Evolutionary conservation across 495 filamentous ascomycete genomes (phyloP).

Genomic region (Xanthoparmelia taractica): DNA sequence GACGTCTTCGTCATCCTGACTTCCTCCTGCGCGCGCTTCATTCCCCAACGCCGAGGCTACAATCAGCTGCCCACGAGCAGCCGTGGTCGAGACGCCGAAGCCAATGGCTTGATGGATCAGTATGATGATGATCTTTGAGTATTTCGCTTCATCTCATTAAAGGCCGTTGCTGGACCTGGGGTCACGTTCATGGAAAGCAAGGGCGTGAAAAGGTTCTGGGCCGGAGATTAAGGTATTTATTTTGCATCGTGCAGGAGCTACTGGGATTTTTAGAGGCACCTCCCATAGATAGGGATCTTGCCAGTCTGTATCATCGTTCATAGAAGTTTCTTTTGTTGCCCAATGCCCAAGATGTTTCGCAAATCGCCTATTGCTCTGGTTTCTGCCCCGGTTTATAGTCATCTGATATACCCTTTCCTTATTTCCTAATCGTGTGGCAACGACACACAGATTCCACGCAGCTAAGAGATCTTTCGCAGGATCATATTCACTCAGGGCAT

Average conservation of each 20-base stretch:
- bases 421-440: not conserved
- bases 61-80: slow-evolving; percentile 24
- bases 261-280: not conserved
- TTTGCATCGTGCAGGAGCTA: slow-evolving; percentile 1
- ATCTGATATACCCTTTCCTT: not conserved
- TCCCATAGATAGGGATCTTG: not conserved
- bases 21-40: slow-evolving; percentile 62
- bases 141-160: not conserved
- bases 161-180: not conserved
- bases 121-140: slow-evolving; percentile 69
- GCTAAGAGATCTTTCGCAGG: not conserved
- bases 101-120: slow-evolving; percentile 71
- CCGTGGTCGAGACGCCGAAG: slow-evolving; percentile 21
- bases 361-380: not conserved
- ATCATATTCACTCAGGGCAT: not conserved
- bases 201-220: not conserved
- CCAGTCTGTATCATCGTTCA: not conserved
- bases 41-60: slow-evolving; percentile 40
- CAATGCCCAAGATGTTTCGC: not conserved
- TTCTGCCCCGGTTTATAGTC: not conserved
- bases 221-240: not conserved
- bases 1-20: slow-evolving; percentile 75
- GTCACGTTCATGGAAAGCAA: not conserved
- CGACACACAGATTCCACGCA: not conserved
- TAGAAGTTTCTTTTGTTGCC: slow-evolving; percentile 7